These are phyloP conservation scores for Poronia punctata DNA, from an alignment of 495 filamentous ascomycete genomes.

Conservation along the genomic window DNA sequence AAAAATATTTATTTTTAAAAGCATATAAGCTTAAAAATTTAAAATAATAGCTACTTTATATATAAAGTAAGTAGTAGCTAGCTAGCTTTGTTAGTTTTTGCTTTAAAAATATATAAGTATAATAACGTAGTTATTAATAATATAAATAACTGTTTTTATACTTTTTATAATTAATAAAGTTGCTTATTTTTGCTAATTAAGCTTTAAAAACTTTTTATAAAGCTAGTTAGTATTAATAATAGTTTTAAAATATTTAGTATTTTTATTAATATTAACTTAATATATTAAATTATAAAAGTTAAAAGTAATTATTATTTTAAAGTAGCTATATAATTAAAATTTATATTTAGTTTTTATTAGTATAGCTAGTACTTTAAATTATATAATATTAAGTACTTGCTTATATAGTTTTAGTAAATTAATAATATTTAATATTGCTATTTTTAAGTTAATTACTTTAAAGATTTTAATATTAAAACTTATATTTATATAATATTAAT, in stretches of 20 bases:
- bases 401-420: constrained; percentile 21
- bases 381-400: constrained; percentile 23
- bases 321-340: constrained; percentile 13
- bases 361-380: constrained; percentile 18
- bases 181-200: constrained; percentile 1
- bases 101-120: not conserved
- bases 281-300: constrained; percentile 10
- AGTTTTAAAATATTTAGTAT: no score
- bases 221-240: constrained; percentile 3
- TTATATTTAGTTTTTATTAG: constrained; percentile 12
- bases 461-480: no score
- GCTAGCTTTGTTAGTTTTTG: not conserved
- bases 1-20: constrained; percentile 1
- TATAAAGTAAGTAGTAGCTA: not conserved
- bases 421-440: constrained; percentile 5
- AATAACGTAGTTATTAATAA: not conserved
- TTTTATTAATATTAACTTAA: constrained; percentile 12
- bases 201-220: constrained; percentile 3
- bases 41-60: not conserved
- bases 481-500: no score
- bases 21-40: not conserved
- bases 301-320: constrained; percentile 15
- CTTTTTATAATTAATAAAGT: not conserved
- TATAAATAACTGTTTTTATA: not conserved
- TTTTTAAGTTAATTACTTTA: not conserved